phyloP scores from a whole-genome alignment of 805 yeast species.

The Wickerhamiella cacticola region DNA sequence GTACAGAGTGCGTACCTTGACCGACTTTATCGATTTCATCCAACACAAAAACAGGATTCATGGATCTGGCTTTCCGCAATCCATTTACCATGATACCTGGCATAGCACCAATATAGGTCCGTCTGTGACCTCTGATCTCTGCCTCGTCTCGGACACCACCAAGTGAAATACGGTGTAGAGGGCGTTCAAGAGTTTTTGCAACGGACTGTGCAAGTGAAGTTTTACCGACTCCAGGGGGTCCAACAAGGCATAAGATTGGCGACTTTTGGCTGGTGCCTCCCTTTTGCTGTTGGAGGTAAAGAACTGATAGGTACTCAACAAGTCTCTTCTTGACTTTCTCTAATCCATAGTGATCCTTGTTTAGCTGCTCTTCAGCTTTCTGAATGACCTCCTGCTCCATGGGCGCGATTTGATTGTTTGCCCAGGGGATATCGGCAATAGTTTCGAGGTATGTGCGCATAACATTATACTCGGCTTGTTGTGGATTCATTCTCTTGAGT shows the following conservation, averaged over 20 bases:
- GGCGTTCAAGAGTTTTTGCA: conserved; percentile 59
- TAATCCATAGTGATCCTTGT: conserved; percentile 70
- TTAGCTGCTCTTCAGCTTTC: conserved; percentile 45
- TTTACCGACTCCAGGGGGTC: conserved; percentile 93
- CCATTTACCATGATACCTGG: conserved; percentile 76
- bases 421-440: conserved; percentile 33
- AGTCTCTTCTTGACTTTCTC: conserved; percentile 61
- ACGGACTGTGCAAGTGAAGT: conserved; percentile 76
- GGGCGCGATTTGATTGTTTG: conserved; percentile 17
- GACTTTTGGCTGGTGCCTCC: conserved; percentile 30
- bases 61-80: conserved; percentile 56
- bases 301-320: conserved; percentile 66
- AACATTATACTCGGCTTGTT: conserved; percentile 35
- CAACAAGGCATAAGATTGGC: conserved; percentile 71
- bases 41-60: conserved; percentile 71
- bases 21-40: conserved; percentile 79
- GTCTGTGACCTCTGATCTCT: conserved; percentile 79
- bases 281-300: conserved; percentile 39
- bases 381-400: conserved; percentile 33
- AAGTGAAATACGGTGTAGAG: conserved; percentile 65
- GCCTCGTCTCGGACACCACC: conserved; percentile 87
- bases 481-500: conserved; percentile 30
- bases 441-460: conserved; percentile 33
- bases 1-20: conserved; percentile 39
- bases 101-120: conserved; percentile 88